A percentile compares a stretch with the other conserved stretches of the same genome.
These are phyloP conservation scores for Daldinia vernicosa DNA, from an alignment of 495 filamentous ascomycete species.

Conservation along the genomic window DNA sequence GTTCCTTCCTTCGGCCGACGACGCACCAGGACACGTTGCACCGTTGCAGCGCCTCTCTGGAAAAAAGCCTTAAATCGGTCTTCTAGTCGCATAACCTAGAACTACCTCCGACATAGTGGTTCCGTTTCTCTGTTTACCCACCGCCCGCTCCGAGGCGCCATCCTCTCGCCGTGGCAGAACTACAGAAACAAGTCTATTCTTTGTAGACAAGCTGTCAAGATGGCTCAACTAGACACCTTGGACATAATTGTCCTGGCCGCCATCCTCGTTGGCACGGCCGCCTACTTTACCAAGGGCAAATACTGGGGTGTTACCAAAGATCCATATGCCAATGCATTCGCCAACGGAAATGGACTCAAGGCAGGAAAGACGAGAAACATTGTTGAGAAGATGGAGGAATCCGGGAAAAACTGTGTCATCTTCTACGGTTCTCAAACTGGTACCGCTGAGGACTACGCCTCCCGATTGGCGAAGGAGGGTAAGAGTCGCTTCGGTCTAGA, in stretches of 20 bases:
- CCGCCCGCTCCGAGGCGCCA: slow-evolving; percentile 16
- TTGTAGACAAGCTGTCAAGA: slow-evolving; percentile 52
- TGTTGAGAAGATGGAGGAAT: slow-evolving; percentile 93
- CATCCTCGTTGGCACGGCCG: slow-evolving; percentile 85
- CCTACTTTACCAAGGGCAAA: slow-evolving; percentile 97
- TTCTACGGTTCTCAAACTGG: slow-evolving; percentile 99
- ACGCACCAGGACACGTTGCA: slow-evolving; percentile 38
- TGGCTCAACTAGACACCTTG: slow-evolving; percentile 96
- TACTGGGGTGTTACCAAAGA: slow-evolving; percentile 90
- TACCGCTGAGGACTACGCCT: slow-evolving; percentile 98
- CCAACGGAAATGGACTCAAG: slow-evolving; percentile 74
- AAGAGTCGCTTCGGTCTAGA: slow-evolving; percentile 95
- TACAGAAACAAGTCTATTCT: slow-evolving; percentile 4
- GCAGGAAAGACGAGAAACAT: slow-evolving; percentile 92
- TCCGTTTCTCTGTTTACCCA: slow-evolving; percentile 1
- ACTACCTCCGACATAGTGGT: slow-evolving; percentile 15
- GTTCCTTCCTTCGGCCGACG: slow-evolving; percentile 30
- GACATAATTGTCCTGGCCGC: slow-evolving; percentile 89
- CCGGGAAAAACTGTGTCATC: slow-evolving; percentile 94
- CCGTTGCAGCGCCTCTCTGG: slow-evolving; percentile 15
- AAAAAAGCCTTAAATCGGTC: slow-evolving; percentile 9
- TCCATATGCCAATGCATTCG: slow-evolving; percentile 79
- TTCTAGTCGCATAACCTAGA: slow-evolving; percentile 8
- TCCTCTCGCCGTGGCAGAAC: slow-evolving; percentile 7
- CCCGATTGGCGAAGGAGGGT: slow-evolving; percentile 96